Conservation (phyloP, 1,139 yeast genomes). For the Yamadazyma epiphylla region DNA sequence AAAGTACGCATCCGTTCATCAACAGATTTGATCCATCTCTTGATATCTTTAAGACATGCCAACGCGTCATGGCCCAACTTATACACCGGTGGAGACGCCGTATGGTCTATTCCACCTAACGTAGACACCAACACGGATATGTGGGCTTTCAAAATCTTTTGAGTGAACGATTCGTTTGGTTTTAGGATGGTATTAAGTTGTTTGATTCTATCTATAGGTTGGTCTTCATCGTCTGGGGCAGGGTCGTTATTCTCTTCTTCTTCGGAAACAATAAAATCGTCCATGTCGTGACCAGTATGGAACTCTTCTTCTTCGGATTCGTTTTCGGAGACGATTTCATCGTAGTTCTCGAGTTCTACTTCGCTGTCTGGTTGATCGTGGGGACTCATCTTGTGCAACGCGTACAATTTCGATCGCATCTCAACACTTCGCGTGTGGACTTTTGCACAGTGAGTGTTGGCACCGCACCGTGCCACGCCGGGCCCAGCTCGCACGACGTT, state of each 20-base stretch:
- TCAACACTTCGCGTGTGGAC: too few relatives aligned
- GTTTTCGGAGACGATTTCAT: conserved; percentile 7
- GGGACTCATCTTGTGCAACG: too few relatives aligned
- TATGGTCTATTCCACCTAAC: conserved; percentile 73
- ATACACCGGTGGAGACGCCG: conserved; percentile 49
- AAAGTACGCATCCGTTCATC: conserved; percentile 68
- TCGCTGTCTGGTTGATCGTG: too few relatives aligned
- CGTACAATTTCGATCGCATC: too few relatives aligned
- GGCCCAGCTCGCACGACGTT: too few relatives aligned
- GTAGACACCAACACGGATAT: conserved; percentile 74
- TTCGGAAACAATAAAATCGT: conserved; percentile 20
- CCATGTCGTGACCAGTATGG: conserved; percentile 12
- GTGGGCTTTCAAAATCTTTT: conserved; percentile 57
- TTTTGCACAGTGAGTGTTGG: too few relatives aligned
- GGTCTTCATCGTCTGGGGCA: conserved; percentile 11
- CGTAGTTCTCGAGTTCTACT: conserved; percentile 9
- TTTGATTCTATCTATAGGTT: conserved; percentile 22
- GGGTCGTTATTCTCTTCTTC: conserved; percentile 11
- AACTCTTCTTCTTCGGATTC: conserved; percentile 10
- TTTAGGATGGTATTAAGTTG: conserved; percentile 24
- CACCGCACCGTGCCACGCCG: too few relatives aligned
- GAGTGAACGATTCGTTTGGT: conserved; percentile 37
- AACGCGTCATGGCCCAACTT: conserved; percentile 87
- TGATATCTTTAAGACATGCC: conserved; percentile 83
- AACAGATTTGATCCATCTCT: conserved; percentile 80